Evolutionary conservation across 2,329 filamentous ascomycete species (phyloP).

Genomic region (Shiraia bambusicola): DNA sequence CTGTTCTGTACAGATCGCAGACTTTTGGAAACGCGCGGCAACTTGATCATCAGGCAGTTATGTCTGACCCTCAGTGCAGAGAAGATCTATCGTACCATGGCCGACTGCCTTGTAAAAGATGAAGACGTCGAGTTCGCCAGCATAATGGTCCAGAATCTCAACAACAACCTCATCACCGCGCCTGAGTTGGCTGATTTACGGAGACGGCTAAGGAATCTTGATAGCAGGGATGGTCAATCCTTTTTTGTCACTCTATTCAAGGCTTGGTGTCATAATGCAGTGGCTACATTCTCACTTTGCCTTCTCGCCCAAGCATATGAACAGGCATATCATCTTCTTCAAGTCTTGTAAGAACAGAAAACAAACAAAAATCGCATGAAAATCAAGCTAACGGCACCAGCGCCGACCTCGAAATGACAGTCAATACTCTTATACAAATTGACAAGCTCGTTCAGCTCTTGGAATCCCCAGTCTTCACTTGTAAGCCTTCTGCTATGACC

Average conservation of each 20-base stretch:
- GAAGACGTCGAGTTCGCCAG: constrained; percentile 98
- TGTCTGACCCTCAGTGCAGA: constrained; percentile 92
- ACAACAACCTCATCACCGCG: constrained; percentile 98
- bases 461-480: constrained; percentile 97
- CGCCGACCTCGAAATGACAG: constrained; percentile 96
- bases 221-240: constrained; percentile 91
- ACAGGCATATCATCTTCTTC: constrained; percentile 91
- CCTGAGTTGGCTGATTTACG: constrained; percentile 89
- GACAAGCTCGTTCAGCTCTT: constrained; percentile 96
- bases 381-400: constrained; percentile 51
- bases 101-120: constrained; percentile 95
- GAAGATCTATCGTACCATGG: constrained; percentile 90
- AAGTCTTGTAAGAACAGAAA: constrained; percentile 84
- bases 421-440: constrained; percentile 97
- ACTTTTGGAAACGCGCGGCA: constrained; percentile 86
- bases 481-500: constrained; percentile 53
- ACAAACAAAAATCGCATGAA: neutral
- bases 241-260: constrained; percentile 94
- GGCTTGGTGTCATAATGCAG: constrained; percentile 98
- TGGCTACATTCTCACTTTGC: constrained; percentile 94
- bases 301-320: constrained; percentile 96
- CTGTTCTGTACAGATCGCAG: constrained; percentile 93
- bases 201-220: constrained; percentile 85
- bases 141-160: constrained; percentile 99
- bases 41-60: constrained; percentile 92